These are phyloP conservation scores for Hymenoscyphus linearis DNA, from an alignment of 2,329 filamentous ascomycete species.

Conservation along the genomic window DNA sequence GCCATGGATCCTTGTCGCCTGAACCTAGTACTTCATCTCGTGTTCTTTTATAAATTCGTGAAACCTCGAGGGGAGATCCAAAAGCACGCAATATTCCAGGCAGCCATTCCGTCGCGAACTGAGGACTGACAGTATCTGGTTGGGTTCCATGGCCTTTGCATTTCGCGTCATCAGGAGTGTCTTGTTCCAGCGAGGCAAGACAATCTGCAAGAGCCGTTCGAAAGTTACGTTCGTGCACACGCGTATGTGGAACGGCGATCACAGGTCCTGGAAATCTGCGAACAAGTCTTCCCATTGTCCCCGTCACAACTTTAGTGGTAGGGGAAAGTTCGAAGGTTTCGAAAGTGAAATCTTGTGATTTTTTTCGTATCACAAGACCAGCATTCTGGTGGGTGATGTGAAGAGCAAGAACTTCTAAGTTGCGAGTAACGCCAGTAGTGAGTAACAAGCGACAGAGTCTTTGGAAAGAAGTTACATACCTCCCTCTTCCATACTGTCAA, in stretches of 20 bases:
- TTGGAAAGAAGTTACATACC: not conserved
- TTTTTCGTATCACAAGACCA: constrained; percentile 37
- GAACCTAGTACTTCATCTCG: constrained; percentile 56
- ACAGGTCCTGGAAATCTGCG: constrained; percentile 41
- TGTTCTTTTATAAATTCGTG: constrained; percentile 49
- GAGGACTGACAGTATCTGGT: constrained; percentile 46
- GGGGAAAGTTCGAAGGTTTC: constrained; percentile 45
- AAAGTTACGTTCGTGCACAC: constrained; percentile 20
- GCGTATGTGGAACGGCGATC: constrained; percentile 28
- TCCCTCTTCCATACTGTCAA: not conserved
- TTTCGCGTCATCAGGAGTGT: not conserved
- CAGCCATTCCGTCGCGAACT: constrained; percentile 50
- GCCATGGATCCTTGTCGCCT: constrained; percentile 50
- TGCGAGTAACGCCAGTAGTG: constrained; percentile 1
- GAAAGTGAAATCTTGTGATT: constrained; percentile 16
- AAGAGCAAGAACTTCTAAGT: not conserved
- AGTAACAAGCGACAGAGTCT: not conserved
- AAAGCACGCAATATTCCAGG: constrained; percentile 54
- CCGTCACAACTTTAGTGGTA: constrained; percentile 34
- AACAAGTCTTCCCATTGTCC: constrained; percentile 35
- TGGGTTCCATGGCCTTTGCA: constrained; percentile 19
- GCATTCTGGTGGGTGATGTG: constrained; percentile 43
- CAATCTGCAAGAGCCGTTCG: constrained; percentile 7
- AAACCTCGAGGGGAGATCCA: constrained; percentile 37
- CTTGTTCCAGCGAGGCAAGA: constrained; percentile 9